Conservation (phyloP, 2,329 filamentous ascomycete species). For the Claviceps africana region DNA sequence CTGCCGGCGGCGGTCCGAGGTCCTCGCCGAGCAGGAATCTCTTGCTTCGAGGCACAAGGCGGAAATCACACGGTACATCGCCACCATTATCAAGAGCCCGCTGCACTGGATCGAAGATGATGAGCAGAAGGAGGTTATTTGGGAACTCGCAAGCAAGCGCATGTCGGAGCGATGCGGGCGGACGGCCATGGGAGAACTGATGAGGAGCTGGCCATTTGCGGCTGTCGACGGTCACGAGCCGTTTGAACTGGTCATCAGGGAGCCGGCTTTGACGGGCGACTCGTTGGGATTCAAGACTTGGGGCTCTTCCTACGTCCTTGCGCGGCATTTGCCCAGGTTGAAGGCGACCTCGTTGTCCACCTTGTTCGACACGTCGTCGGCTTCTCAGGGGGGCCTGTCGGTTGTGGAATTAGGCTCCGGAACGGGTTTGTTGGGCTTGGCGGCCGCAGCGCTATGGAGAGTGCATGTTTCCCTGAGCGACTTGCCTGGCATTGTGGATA, state of each 20-base stretch:
- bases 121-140: constrained; percentile 52
- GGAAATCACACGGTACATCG: constrained; percentile 51
- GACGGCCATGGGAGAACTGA: constrained; percentile 42
- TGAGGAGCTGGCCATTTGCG: constrained; percentile 38
- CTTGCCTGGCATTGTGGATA: constrained; percentile 67
- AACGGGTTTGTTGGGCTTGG: constrained; percentile 79
- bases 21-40: constrained; percentile 27
- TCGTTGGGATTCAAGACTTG: constrained; percentile 89
- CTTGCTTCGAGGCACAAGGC: constrained; percentile 27
- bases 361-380: constrained; percentile 25
- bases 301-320: constrained; percentile 79
- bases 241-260: constrained; percentile 60
- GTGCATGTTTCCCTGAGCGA: constrained; percentile 64
- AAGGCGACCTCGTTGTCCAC: constrained; percentile 29
- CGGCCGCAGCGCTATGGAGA: constrained; percentile 60
- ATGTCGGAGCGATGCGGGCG: constrained; percentile 79
- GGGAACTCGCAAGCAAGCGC: constrained; percentile 65
- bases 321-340: constrained; percentile 50
- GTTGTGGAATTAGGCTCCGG: constrained; percentile 77
- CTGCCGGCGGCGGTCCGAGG: constrained; percentile 26
- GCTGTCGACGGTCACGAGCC: constrained; percentile 16
- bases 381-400: constrained; percentile 14
- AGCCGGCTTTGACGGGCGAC: constrained; percentile 79
- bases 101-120: constrained; percentile 57
- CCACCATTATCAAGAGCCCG: constrained; percentile 51